Base-by-base conservation (phyloP, 352 stramenopile species). In the Pythium sp. region DNA sequence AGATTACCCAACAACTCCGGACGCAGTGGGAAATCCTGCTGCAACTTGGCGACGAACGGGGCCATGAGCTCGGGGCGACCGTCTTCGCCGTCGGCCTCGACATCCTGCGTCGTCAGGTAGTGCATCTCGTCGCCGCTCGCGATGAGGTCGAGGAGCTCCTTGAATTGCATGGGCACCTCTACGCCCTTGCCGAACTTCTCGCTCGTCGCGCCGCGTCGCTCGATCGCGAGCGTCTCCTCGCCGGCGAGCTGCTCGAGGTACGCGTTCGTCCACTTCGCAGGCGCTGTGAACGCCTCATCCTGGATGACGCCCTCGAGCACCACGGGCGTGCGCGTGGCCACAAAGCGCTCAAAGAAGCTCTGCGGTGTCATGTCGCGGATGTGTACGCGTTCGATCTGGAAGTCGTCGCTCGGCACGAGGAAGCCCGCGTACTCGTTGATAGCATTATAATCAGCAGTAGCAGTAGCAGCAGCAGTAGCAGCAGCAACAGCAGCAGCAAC, bases 21-120 rank as follows among this genome's bases (percentile, higher is more conserved):
- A 5, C 81, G 80, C 53, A 98, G 59, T 18, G 96, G 93, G 70
- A 97, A 94, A 46, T 93, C 88, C 51, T 79, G 47, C 54, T 84
- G 77, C 30, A 98, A 73, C 59, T 86, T 65, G 43, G 78, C 79
- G 18, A 98, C 75, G 58, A 97, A 96, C 41, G 86, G 73, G 47
- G 89, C 87, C 80, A 97, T 96, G 62, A 98, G 70, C 65, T 89
- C 84, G 7, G 91, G 86, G 14, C 85, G 80, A 7, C 83, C 93
- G 20, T 64, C 65, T 30, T 95, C 81, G 15, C 81, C 78, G 68
- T 95, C 85, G 2, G 82, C 79, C 32, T 86, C 78, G 12, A 97
- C 82, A 65, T 98, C 89, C 72, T 98, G 92, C 22, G 91, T 97
- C 54, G 90, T 97, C 57, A 97, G 69, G 73, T 97, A 97, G 66